Base-by-base conservation (phyloP, 257 asterid genomes). In the Solanum pimpinellifolium region DNA sequence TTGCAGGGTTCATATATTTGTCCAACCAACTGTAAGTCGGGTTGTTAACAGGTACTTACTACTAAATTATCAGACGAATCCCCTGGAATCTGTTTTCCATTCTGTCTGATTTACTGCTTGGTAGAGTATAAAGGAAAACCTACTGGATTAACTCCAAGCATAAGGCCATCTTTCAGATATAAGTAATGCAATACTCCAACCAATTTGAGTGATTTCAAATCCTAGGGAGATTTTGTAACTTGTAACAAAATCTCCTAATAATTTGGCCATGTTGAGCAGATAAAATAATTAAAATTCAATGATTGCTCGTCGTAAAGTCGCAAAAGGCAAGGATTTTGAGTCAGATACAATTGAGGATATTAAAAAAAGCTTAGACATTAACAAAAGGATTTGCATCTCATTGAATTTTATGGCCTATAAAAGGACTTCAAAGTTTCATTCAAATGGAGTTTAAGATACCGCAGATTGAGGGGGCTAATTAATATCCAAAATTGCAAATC, bases 1-100 rank as follows among this genome's bases (percentile, higher is more conserved):
- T 91, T 91, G 91, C 98, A 97, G 99, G 98, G 99, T 97, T 88
- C 97, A 95, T 91, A 88, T 92, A 69, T 97, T 97, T 89, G 96
- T 93, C 90, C 97, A 93, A 90, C 99, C 99, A 86, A 92, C 98
- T 52, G 98, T 93, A 86, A 92, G 89, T 91, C 98, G 99, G 77
- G 94, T 97, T 39, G 98, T 94, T 74, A 97, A 92, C 93, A 95
- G 99, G 99, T 97, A 93, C 35, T 44, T 47, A 14, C 14, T 60
- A 2, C 39, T 70, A 78, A 85, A 35, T 56, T 66, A 73, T 65
- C 81, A 16, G 72, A 86, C 62, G 2, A 52, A 56, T 85, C 29
- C 44, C 10, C 20, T 29, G 69, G 46, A 16, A 1, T 29, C 3
- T 29, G 42, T 31, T 68, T 25, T 86, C 35, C 47, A 35, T 73